Evolutionary conservation across 2,329 filamentous ascomycete genomes (phyloP), one percentile per base, ranked within the genome.

Genomic region (Zasmidium angulare): DNA sequence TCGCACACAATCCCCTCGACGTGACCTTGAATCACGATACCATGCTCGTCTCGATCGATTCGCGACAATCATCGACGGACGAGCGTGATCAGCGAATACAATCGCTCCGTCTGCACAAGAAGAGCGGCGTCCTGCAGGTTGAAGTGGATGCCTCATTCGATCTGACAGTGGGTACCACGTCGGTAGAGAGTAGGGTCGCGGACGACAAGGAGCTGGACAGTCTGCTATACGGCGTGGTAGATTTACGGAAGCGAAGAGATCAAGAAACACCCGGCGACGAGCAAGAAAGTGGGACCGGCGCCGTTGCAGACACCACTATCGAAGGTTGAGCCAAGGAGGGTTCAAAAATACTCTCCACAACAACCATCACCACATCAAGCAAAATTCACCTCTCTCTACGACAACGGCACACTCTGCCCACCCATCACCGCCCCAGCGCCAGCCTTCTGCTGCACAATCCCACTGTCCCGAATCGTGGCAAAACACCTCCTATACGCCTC

Each of bases 401-500:
- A 31, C 49, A 53, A 36, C 49, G 26, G 55, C 49, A 53, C 36
- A 46, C 10, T 14, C 51, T 46, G 20, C 20, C 11, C 2, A 36
- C 17, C 53, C 24, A 19, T 40, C 24, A 19, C 40, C 31, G 11
- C 31, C 19, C 26, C 26, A 29, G 46, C 59, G 7, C 60, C 60
- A 19, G 36, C 60, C 53, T 26, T 50, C 60, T 59, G 56, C 60
- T 62, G 56, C 53, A 59, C 49, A 19, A 23, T 43, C 22, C 43
- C 53, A 43, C 31, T n/a, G 50, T 58, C 58, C 23, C 47, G 59
- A 84, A 88, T 88, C 63, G 84, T 77, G 77, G 84, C 80, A 75
- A 88, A 88, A 75, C 85, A 88, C 66, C 72, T 71, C 68, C 78
- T 76, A 71, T 88, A 89, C 11, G 84, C 85, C 62, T 82, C 79